Base-by-base conservation (phyloP, 768 basidiomycete genomes). In the Hygrocybe coccinea region DNA sequence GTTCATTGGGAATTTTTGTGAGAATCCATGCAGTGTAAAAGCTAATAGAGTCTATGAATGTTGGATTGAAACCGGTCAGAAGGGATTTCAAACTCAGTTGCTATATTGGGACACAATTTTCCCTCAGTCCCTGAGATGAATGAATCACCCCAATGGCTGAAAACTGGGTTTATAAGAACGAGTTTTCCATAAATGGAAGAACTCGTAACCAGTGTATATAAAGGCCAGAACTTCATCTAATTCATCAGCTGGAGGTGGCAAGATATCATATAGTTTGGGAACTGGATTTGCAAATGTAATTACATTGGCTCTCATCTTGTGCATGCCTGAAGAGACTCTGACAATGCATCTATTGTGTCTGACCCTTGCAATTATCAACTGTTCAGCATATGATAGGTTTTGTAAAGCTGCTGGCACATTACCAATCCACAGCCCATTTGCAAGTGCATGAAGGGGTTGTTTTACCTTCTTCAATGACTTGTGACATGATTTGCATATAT, bases 271-370 rank as follows among this genome's bases (percentile, higher is more conserved):
- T 7, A 69, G 47, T 25, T 65, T 66, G 0, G 46, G 39, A 12
- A 59, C 19, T 14, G 39, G 39, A 19, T 41, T 41, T 41, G 39
- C 39, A 41, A 41, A 41, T 15, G 39, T 15, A 15, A 41, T 41
- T 41, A 19, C 39, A 41, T 41, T 41, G 14, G 69, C 71, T 1
- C 51, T 58, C 71, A 76, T 71, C 48, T 71, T 71, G 0, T 59
- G 53, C 5, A 60, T 44, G 1, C 74, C 75, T 10, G 62, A 67
- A 2, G 59, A 45, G 0, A 75, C 71, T 1, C 60, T 50, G 0
- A 72, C 67, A 6, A 73, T 49, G 56, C 67, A 74, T 0, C 52
- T 5, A 55, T 71, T 72, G 17, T 67, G 66, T 2, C 67, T 34
- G 0, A 65, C 62, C 9, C 59, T 43, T 0, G 71, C 56, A 4